Base-by-base conservation (phyloP, 2,329 filamentous ascomycete genomes). In the Penicillium brasilianum region DNA sequence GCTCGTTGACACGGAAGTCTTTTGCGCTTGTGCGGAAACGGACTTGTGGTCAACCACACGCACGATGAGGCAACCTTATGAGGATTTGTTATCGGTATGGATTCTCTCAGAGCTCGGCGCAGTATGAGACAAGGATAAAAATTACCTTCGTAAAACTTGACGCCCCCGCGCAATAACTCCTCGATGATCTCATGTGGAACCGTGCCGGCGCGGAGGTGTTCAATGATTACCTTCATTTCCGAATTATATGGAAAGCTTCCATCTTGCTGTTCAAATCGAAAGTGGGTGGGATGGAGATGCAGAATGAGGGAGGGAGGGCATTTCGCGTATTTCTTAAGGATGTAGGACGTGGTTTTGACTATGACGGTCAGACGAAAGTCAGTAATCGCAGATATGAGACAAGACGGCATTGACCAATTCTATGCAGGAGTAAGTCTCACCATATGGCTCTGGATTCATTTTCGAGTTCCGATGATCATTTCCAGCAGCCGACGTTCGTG, bases 261-360 rank as follows among this genome's bases (percentile, higher is more conserved):
- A 76, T 97, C 93, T 77, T 97, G 94, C 70, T 93, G 88, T 69
- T 98, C 94, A 78, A 99, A 96, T 60, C 90, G 88, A 74, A 97
- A 98, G 77, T 97, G 90, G 4, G 86, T 92, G 10, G 88, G 84
- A 73, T 97, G 89, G 34, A 99, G 82, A 75, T 97, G 93, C 25
- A 99, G 82, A 54, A 94, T 87, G 25, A 99, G 82, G 4, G 94
- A 98, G 0, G 95, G 93, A 9, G 89, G 87, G 54, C 84, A 84
- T 71, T 85, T 87, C 43, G 82, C 83, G 77, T 90, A 93, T 78
- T 93, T 96, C 69, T 86, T 88, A n/a, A 98, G 82, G 51, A 98
- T 92, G 70, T 95, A 91, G 14, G 85, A 79, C 62, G 89, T 87
- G 32, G 88, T 90, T 74, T 90, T 85, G 46, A 94, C 92, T 93